Evolutionary conservation across 2,329 filamentous ascomycete species (phyloP), one percentile per base, ranked within the genome.

Genomic region (Acephala macrosclerotiorum): DNA sequence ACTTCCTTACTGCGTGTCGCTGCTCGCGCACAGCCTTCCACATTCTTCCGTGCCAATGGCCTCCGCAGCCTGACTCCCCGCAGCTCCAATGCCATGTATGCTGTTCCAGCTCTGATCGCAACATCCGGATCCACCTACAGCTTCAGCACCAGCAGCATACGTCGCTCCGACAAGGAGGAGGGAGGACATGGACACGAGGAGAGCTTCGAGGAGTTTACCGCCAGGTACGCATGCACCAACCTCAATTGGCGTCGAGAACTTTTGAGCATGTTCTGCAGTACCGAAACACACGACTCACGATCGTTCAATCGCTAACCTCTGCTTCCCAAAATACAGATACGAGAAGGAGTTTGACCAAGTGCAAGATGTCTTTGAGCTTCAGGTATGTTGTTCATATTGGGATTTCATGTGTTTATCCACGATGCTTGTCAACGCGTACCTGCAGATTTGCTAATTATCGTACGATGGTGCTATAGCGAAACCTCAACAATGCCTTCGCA

Each of bases 401-500:
- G 9, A 26, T 35, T 53, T 38, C 57, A 22, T 42, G 25, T 35
- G 26, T 29, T 40, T 58, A 51, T 33, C 16, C 53, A 38, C 35
- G 35, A 38, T 47, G 60, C 45, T 60, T 42, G 35, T 47, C n/a
- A 33, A 58, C 47, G 53, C 51, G 49, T 69, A 51, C 57, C 58
- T 65, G 58, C 63, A 65, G 63, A 64, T 70, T 38, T 69, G 65
- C 70, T 72, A 65, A 73, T 69, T 63, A 72, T 73, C 64, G 62
- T 75, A 68, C 61, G 64, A 71, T 70, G 47, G 14, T n/a, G n/a
- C 47, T 47, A 71, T 78, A 94, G 88, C 92, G 94, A 82, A 97
- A 97, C 86, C 87, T 97, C 79, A 99, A 99, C 91, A 99, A 99
- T 85, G 95, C 94, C 80, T 99, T 99, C 84, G 96, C 96, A 79